Percentiles rank a stretch among this genome's conserved stretches.
Conservation (phyloP, 441 rosid species). For the Pelargonium myrrhifolium region DNA sequence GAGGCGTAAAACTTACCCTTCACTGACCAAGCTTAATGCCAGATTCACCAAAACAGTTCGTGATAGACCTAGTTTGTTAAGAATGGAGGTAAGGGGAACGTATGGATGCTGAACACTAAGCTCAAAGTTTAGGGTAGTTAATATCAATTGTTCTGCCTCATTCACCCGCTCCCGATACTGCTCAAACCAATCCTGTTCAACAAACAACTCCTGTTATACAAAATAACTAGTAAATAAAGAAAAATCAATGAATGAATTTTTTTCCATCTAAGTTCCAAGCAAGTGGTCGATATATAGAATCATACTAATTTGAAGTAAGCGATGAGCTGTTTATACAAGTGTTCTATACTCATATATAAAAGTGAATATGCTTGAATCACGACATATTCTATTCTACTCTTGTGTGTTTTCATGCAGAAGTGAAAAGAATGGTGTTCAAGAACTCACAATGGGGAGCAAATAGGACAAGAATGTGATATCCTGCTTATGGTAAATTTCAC, state of each 20-base stretch:
- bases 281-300: background rate
- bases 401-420: background rate
- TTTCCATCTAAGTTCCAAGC: background rate
- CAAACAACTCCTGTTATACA: conserved; percentile 19
- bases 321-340: background rate
- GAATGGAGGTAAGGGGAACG: conserved; percentile 52
- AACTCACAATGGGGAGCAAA: conserved; percentile 57
- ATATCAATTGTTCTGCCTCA: conserved; percentile 70
- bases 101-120: conserved; percentile 72
- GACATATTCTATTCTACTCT: background rate
- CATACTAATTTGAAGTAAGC: background rate
- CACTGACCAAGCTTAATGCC: conserved; percentile 72
- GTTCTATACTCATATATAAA: background rate
- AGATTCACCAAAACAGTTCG: conserved; percentile 55
- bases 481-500: conserved; percentile 62
- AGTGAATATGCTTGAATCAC: background rate
- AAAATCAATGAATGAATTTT: background rate
- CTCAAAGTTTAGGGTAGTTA: conserved; percentile 72
- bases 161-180: conserved; percentile 57
- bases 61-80: conserved; percentile 62
- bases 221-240: background rate
- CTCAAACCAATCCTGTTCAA: conserved; percentile 71
- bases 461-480: conserved; percentile 51
- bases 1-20: conserved; percentile 50
- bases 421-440: conserved; percentile 8